Evolutionary conservation across 495 filamentous ascomycete species (phyloP).

Genomic region (Neurospora pannonica): DNA sequence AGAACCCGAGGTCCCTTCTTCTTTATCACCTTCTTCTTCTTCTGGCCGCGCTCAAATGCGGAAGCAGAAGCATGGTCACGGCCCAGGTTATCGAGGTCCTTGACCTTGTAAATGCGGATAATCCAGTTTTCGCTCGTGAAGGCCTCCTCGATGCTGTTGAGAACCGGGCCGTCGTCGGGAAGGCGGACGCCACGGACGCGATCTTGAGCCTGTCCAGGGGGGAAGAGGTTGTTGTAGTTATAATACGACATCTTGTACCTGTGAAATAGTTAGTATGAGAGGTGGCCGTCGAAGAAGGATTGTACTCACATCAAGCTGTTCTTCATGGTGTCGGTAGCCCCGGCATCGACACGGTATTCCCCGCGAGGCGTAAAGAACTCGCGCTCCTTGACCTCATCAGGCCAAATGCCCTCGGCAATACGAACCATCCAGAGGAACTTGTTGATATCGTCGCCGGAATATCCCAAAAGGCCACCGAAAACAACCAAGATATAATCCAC

Average conservation of each 20-base stretch:
- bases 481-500: conserved; percentile 97
- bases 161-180: conserved; percentile 67
- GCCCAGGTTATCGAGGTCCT: conserved; percentile 93
- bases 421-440: conserved; percentile 99
- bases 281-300: not conserved
- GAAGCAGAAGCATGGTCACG: conserved; percentile 76
- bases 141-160: conserved; percentile 88
- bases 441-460: conserved; percentile 99
- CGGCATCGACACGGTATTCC: conserved; percentile 90
- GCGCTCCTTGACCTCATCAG: conserved; percentile 94
- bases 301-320: conserved; percentile 92
- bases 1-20: conserved; percentile 71
- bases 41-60: conserved; percentile 85
- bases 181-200: conserved; percentile 74
- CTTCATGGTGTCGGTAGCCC: conserved; percentile 95
- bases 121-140: conserved; percentile 99
- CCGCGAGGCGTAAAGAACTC: conserved; percentile 92
- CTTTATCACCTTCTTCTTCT: conserved; percentile 82
- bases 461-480: conserved; percentile 91
- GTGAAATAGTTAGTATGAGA: conserved; percentile 25
- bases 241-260: conserved; percentile 99
- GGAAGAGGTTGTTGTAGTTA: conserved; percentile 92
- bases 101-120: conserved; percentile 99
- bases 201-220: conserved; percentile 81
- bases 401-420: conserved; percentile 99